Evolutionary conservation across 2,329 filamentous ascomycete genomes (phyloP), one percentile per base, ranked within the genome.

Genomic region (Fusarium nygamai): DNA sequence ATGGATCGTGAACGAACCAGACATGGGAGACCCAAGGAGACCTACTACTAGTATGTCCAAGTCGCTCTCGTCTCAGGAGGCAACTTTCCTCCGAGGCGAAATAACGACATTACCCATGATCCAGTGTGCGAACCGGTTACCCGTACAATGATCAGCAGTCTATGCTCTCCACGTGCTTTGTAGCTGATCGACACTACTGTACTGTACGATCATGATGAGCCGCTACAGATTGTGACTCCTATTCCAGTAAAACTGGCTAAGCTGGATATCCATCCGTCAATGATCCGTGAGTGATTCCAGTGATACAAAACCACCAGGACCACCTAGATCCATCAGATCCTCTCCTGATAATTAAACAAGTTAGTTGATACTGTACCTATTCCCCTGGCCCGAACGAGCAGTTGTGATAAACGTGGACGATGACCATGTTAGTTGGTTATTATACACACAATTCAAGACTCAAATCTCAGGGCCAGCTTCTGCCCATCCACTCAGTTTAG

Each of bases 141-240:
- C 41, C 48, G 44, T 60, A 50, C 63, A 65, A 46, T 60, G 57
- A 69, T 64, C 70, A 48, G 61, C 58, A 67, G 72, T 64, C 72
- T 67, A 44, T 66, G 58, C 69, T 71, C 67, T 36, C 56, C 68
- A 66, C 57, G 56, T 67, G 62, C 41, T 50, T 29, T n/a, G 41
- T 48, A 41, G 43, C 20, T 44, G 60, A 66, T 66, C 60, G 41
- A 50, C 31, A 58, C 36, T 48, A 64, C 34, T n/a, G n/a, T 53
- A 39, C 41, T 61, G 46, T 20, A 56, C 57, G n/a, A 68, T 47
- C 63, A 51, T 53, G 43, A 65, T 54, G 61, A 60, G 54, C 41
- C n/a, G 33, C n/a, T n/a, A 20, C 46, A 61, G 33, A 54, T 54
- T 27, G 13, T 39, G 34, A 53, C 43, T 50, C 43, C 57, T 38